These are phyloP conservation scores for Diplotaxis tenuifolia DNA, from an alignment of 345 rosid species.

Conservation along the genomic window DNA sequence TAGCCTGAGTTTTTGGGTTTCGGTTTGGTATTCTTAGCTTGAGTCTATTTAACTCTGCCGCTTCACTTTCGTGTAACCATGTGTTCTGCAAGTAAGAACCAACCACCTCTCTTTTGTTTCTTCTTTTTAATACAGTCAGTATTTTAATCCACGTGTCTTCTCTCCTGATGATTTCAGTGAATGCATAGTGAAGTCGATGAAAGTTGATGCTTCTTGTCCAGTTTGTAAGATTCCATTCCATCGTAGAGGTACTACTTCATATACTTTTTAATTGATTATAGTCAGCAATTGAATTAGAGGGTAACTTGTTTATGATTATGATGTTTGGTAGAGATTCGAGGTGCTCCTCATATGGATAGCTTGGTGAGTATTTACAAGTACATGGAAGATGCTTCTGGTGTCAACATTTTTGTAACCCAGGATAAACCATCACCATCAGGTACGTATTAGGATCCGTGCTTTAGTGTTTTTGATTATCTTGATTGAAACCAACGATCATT, in stretches of 20 bases:
- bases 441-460: slow-evolving; percentile 5
- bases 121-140: neutral
- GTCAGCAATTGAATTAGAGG: neutral
- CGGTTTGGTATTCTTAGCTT: slow-evolving; percentile 10
- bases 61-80: slow-evolving; percentile 77
- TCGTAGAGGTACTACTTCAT: slow-evolving; percentile 57
- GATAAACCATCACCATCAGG: slow-evolving; percentile 46
- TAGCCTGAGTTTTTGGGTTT: neutral
- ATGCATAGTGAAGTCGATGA: slow-evolving; percentile 82
- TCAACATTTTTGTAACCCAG: slow-evolving; percentile 61
- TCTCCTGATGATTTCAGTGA: slow-evolving; percentile 39
- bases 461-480: neutral
- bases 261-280: neutral
- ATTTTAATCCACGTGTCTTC: neutral
- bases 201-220: slow-evolving; percentile 64
- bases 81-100: slow-evolving; percentile 81
- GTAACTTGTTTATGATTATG: neutral
- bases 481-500: neutral
- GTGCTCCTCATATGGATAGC: slow-evolving; percentile 94
- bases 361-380: slow-evolving; percentile 79
- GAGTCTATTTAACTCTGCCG: slow-evolving; percentile 68
- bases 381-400: slow-evolving; percentile 86
- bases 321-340: slow-evolving; percentile 61
- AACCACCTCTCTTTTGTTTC: neutral
- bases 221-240: slow-evolving; percentile 77